Evolutionary conservation across 805 yeast species (phyloP).

Genomic region (Diddensiella caesifluorescens): DNA sequence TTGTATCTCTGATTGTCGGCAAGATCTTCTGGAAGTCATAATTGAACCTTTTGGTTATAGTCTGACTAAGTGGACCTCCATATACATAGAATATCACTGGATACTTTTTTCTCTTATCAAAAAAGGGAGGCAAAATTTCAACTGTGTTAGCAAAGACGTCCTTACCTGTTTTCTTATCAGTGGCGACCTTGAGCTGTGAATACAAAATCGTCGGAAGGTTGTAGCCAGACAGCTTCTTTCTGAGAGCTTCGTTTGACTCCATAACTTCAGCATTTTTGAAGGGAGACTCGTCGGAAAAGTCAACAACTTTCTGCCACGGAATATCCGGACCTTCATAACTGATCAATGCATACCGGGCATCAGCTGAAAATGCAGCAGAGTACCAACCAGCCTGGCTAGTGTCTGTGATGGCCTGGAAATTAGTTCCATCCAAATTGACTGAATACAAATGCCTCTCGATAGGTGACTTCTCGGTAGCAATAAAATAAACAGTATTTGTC

Average conservation of each 20-base stretch:
- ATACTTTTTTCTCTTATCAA: conserved; percentile 55
- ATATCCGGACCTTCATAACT: conserved; percentile 73
- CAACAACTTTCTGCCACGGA: conserved; percentile 72
- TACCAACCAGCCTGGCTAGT: conserved; percentile 58
- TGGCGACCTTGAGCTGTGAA: conserved; percentile 40
- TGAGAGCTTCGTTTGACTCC: conserved; percentile 29
- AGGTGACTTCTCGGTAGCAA: conserved; percentile 72
- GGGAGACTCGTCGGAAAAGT: conserved; percentile 40
- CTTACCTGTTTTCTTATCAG: conserved; percentile 38
- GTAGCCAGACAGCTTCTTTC: conserved; percentile 33
- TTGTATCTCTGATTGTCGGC: conserved; percentile 70
- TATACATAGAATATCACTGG: conserved; percentile 87
- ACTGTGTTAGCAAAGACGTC: conserved; percentile 49
- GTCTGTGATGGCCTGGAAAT: conserved; percentile 44
- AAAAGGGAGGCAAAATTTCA: conserved; percentile 73
- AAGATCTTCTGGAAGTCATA: conserved; percentile 68
- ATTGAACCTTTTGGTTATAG: conserved; percentile 57
- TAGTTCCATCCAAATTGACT: conserved; percentile 48
- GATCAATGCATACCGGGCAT: conserved; percentile 64
- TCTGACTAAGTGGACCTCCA: conserved; percentile 94
- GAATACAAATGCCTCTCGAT: conserved; percentile 80
- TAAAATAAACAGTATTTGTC: conserved; percentile 52
- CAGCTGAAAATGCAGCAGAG: conserved; percentile 70
- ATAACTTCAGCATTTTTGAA: conserved; percentile 30
- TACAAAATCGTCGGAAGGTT: conserved; percentile 52